Percentiles rank a stretch among this genome's conserved stretches.
phyloP scores from a whole-genome alignment of 139 green algal species.

The Dunaliella sp. region DNA sequence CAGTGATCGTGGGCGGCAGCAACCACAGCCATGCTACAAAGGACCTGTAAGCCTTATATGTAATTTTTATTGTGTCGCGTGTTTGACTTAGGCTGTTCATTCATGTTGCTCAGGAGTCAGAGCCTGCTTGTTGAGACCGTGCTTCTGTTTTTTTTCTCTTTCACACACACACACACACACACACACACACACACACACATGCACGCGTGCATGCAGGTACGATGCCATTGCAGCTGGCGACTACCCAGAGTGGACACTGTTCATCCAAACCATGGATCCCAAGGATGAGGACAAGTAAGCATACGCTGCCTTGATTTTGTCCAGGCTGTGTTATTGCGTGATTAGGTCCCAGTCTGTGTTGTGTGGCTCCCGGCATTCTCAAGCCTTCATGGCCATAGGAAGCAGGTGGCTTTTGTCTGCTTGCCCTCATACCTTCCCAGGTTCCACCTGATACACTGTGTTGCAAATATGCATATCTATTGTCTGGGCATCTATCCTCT shows the following conservation, averaged over 20 bases:
- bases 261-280: constrained; percentile 90
- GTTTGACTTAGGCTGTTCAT: too few species aligned
- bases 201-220: constrained; percentile 50
- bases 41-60: constrained; percentile 11
- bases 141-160: too few species aligned
- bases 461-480: too few species aligned
- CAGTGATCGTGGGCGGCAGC: constrained; percentile 79
- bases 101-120: constrained; percentile 65
- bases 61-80: too few species aligned
- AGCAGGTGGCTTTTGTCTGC: too few species aligned
- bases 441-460: too few species aligned
- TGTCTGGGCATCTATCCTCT: too few species aligned
- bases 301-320: constrained; percentile 2
- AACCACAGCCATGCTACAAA: constrained; percentile 96
- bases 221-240: constrained; percentile 86
- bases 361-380: too few species aligned
- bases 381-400: too few species aligned
- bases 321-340: not conserved
- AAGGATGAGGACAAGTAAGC: constrained; percentile 73
- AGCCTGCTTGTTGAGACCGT: too few species aligned
- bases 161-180: too few species aligned
- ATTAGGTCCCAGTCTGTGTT: not conserved
- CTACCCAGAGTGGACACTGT: constrained; percentile 93
- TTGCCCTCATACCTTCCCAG: too few species aligned
- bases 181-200: not conserved